Evolutionary conservation across 495 filamentous ascomycete genomes (phyloP).

Genomic region (Xylaria telfairii): DNA sequence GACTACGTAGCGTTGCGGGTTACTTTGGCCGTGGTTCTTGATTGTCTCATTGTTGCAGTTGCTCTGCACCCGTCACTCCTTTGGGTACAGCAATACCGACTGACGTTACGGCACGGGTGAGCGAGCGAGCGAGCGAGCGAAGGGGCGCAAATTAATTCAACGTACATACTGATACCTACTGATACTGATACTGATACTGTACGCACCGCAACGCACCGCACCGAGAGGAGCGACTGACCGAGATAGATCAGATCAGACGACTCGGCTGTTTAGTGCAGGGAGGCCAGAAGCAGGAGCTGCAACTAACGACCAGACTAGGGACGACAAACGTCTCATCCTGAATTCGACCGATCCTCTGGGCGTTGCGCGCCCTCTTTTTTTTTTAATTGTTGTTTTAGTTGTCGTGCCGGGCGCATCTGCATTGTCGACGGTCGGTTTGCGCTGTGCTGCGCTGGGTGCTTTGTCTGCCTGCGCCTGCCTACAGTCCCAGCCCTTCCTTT

Average conservation of each 20-base stretch:
- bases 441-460: constrained; percentile 11
- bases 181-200: background rate
- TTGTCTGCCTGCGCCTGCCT: constrained; percentile 15
- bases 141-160: background rate
- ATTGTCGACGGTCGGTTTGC: constrained; percentile 4
- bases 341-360: background rate
- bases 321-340: constrained; percentile 5
- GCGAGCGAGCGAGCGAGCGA: no score
- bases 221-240: constrained; percentile 7
- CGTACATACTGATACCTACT: background rate
- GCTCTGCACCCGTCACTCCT: background rate
- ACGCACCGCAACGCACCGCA: background rate
- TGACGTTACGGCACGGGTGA: constrained; percentile 14
- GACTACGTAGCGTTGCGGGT: background rate
- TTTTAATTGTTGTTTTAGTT: background rate
- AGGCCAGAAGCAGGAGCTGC: background rate
- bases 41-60: no score
- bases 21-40: background rate
- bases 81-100: constrained; percentile 14
- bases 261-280: constrained; percentile 10
- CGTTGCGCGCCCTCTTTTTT: background rate
- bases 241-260: constrained; percentile 13
- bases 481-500: constrained; percentile 18
- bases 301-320: background rate
- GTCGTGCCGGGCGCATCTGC: background rate